phyloP scores from a whole-genome alignment of 257 asterid genomes.

The Gentiana straminea region DNA sequence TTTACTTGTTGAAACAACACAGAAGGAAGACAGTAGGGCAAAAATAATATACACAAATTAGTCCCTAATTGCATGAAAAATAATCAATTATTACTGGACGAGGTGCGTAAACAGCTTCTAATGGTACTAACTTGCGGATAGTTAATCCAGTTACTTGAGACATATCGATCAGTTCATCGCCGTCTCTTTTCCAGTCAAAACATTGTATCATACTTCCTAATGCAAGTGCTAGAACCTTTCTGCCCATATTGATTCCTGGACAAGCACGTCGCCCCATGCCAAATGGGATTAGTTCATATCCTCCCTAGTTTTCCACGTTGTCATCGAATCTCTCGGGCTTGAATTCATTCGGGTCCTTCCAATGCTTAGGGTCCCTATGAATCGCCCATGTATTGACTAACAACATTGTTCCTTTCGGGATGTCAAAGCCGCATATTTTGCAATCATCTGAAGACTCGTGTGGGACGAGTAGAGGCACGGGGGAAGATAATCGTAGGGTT shows the following conservation, averaged over 20 bases:
- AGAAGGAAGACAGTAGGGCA: no score
- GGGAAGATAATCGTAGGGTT: slow-evolving; percentile 38
- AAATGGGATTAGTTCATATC: slow-evolving; percentile 37
- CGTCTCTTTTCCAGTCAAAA: slow-evolving; percentile 44
- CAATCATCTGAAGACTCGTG: slow-evolving; percentile 47
- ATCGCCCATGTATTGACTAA: slow-evolving; percentile 61
- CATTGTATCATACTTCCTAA: slow-evolving; percentile 45
- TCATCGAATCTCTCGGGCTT: slow-evolving; percentile 44
- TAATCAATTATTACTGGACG: slow-evolving; percentile 1
- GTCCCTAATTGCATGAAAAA: no score
- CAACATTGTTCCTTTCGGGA: slow-evolving; percentile 44
- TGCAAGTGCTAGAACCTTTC: slow-evolving; percentile 31
- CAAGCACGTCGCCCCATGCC: slow-evolving; percentile 79
- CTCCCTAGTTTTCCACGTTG: slow-evolving; percentile 10
- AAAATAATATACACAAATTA: no score
- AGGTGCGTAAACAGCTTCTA: slow-evolving; percentile 34
- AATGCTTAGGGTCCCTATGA: slow-evolving; percentile 44
- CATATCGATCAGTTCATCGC: slow-evolving; percentile 30
- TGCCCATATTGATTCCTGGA: slow-evolving; percentile 51
- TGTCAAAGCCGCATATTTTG: slow-evolving; percentile 38
- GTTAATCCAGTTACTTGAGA: slow-evolving; percentile 38
- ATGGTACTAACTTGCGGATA: slow-evolving; percentile 28
- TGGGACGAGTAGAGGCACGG: slow-evolving; percentile 40
- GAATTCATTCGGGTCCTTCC: slow-evolving; percentile 48
- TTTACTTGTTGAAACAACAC: no score